Percentiles rank a stretch among this genome's conserved stretches.
Evolutionary conservation across 1,139 yeast species (phyloP).

Genomic region (Spathaspora sp.): DNA sequence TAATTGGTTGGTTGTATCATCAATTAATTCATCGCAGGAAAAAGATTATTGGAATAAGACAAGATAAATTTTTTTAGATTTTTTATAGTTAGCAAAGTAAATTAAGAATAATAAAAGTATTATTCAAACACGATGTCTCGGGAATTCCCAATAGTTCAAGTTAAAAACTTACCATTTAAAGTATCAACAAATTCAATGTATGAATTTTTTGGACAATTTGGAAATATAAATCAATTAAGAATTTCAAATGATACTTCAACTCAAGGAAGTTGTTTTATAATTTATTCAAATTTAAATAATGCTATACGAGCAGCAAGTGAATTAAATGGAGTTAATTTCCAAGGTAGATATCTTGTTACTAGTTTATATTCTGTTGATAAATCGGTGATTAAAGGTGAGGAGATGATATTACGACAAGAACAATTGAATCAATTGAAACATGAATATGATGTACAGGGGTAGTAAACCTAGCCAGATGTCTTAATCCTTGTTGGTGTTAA

Average conservation of each 20-base stretch:
- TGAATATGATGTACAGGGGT: conserved; percentile 7
- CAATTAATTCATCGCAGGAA: not conserved
- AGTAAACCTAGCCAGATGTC: no score
- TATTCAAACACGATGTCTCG: not conserved
- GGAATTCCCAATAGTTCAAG: conserved; percentile 50
- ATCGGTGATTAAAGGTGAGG: conserved; percentile 20
- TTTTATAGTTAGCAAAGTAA: not conserved
- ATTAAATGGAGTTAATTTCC: conserved; percentile 59
- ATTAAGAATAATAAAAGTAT: not conserved
- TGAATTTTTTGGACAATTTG: conserved; percentile 56
- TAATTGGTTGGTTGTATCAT: not conserved
- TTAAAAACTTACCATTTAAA: conserved; percentile 60
- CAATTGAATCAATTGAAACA: conserved; percentile 10
- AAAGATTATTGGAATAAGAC: not conserved
- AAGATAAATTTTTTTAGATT: not conserved
- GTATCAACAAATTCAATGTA: conserved; percentile 49
- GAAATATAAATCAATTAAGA: conserved; percentile 57
- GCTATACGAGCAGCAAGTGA: conserved; percentile 54
- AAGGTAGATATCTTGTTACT: conserved; percentile 60
- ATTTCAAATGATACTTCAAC: conserved; percentile 34
- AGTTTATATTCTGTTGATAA: conserved; percentile 44
- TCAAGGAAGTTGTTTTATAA: conserved; percentile 56
- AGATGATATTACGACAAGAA: conserved; percentile 10
- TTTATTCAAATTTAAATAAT: conserved; percentile 48
- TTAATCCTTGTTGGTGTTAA: no score